Percentiles rank a stretch among this genome's conserved stretches.
Evolutionary conservation across 192 early-diverging fungal genomes (phyloP).

Genomic region (Rhizophagus prolifer): DNA sequence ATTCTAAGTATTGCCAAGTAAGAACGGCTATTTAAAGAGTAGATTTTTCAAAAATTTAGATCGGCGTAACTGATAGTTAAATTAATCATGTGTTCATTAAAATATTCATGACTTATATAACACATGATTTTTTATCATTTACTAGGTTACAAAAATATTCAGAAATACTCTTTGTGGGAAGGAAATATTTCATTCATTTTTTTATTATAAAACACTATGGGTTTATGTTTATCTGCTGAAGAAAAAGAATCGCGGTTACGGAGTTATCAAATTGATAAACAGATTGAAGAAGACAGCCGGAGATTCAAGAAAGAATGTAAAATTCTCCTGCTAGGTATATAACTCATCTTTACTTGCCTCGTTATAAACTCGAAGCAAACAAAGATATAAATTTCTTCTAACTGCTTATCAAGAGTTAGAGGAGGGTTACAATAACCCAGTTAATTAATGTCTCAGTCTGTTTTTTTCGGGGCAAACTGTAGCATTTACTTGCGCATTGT

Average conservation of each 20-base stretch:
- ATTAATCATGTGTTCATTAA: too few relatives aligned
- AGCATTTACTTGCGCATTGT: conserved; percentile 13
- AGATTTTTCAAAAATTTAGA: too few relatives aligned
- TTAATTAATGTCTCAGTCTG: not conserved
- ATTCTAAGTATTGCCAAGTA: not conserved
- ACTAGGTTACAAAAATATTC: too few relatives aligned
- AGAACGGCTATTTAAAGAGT: too few relatives aligned
- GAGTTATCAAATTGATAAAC: conserved; percentile 59
- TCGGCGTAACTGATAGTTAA: too few relatives aligned
- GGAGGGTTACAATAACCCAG: not conserved
- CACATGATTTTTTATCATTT: too few relatives aligned
- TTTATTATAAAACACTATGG: conserved; percentile 44
- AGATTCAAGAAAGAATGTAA: conserved; percentile 69
- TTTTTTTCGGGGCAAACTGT: not conserved
- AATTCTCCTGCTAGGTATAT: conserved; percentile 66
- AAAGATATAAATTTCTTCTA: not conserved
- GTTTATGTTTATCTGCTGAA: conserved; percentile 66
- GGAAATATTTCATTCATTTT: not conserved
- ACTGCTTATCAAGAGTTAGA: not conserved
- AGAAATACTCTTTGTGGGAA: not conserved
- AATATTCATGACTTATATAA: too few relatives aligned
- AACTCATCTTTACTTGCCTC: not conserved
- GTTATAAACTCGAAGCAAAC: not conserved
- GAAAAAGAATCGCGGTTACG: conserved; percentile 50
- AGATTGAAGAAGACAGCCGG: conserved; percentile 61